Base-by-base conservation (phyloP, 75 land plant genomes). In the Cryptomeria japonica region DNA sequence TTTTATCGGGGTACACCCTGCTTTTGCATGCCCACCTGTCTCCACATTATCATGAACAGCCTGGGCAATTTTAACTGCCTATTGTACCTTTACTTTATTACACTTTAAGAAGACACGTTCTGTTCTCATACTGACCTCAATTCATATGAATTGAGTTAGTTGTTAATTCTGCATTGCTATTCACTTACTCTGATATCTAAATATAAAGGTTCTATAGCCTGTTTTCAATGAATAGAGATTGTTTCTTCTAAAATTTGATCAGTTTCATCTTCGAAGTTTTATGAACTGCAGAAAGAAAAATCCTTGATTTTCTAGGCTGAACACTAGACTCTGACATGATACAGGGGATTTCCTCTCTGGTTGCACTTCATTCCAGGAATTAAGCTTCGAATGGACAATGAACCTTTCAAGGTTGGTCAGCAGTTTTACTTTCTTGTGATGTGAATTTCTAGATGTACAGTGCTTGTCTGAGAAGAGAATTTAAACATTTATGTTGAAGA, bases 261-360 rank as follows among this genome's bases (percentile, higher is more conserved):
- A 32, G 77, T 34, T 75, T 12, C 9, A 34, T 75, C 16, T 34
- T 75, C 14, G 15, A 75, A 14, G 34, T 11, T 32, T 12, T 75
- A 34, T 34, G 77, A 75, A 25, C 0, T 14, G n/a, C 37, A 75
- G 12, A 75, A 75, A 14, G 77, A 31, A 75, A 75, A 75, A 75
- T 34, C 3, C 11, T 32, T 13, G 77, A 75, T 11, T 75, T 32
- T 34, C 77, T 32, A 75, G 77, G 13, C 77, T 75, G 38, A 75
- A 34, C 36, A 12, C 16, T 34, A 13, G 34, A 34, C 9, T 75
- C 15, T 75, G 77, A 25, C 16, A 75, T 34, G 77, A 75, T 87
- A 44, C 90, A 89, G 90, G 73, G 90, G 90, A 32, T 89, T 89
- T 37, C 90, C 90, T 55, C 78, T 75, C 22, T 89, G 90, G 90